Percentiles rank a stretch among this genome's conserved stretches.
Conservation (phyloP, 192 early-diverging fungal species). For the Coemansia sp. region DNA sequence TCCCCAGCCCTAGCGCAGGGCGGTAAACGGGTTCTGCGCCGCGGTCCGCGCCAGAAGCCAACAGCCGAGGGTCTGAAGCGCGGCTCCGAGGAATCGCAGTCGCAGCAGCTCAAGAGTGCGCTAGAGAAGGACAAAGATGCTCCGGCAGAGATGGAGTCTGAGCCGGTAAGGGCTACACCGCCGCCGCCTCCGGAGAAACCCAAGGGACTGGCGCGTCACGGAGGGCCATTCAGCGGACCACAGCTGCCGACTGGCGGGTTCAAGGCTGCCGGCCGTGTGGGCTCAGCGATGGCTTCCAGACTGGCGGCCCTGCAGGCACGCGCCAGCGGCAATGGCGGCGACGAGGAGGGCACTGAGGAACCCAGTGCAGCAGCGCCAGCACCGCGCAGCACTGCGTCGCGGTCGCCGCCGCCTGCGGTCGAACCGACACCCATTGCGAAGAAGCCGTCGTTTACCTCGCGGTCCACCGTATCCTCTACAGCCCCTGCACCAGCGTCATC, state of each 20-base stretch:
- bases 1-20: slow-evolving; percentile 38
- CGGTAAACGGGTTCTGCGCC: slow-evolving; percentile 38
- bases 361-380: slow-evolving; percentile 5
- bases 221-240: slow-evolving; percentile 19
- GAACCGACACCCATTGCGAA: slow-evolving; percentile 12
- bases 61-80: slow-evolving; percentile 44
- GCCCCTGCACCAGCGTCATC: not conserved
- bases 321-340: slow-evolving; percentile 11
- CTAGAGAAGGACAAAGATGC: slow-evolving; percentile 37
- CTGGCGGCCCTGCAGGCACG: slow-evolving; percentile 48
- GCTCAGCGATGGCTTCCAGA: slow-evolving; percentile 48
- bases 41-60: slow-evolving; percentile 48
- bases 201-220: slow-evolving; percentile 23
- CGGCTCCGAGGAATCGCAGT: slow-evolving; percentile 37
- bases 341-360: slow-evolving; percentile 17
- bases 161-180: slow-evolving; percentile 10
- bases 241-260: slow-evolving; percentile 46
- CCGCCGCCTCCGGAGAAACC: slow-evolving; percentile 41
- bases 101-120: slow-evolving; percentile 38
- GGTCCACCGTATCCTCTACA: not conserved
- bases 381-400: slow-evolving; percentile 2
- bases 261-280: slow-evolving; percentile 42
- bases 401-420: not conserved
- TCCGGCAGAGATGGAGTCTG: slow-evolving; percentile 13
- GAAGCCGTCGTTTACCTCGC: slow-evolving; percentile 30